Evolutionary conservation across 805 yeast species (phyloP), one percentile per base, ranked within the genome.

Genomic region (Sugiyamaella boreocaroliniensis): DNA sequence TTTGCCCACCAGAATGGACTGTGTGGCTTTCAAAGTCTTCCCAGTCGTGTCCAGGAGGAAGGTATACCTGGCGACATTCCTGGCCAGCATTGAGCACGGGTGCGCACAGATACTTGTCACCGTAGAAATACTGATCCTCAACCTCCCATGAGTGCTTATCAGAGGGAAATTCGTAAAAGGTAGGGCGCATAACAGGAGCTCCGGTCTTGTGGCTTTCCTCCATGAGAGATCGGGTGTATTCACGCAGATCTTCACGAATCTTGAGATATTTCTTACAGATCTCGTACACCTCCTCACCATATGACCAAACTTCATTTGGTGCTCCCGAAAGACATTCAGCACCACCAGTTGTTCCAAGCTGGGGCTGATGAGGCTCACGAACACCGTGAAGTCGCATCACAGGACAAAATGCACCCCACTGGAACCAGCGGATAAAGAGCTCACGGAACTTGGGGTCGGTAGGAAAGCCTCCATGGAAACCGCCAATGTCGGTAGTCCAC

Each of bases 401-500:
- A 12, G 58, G 58, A 37, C 58, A 57, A 29, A 53, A 57, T 26
- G 60, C 50, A 15, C 55, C 58, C 58, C 57, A 57, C 34, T 57
- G 60, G 41, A 55, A 57, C 60, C 58, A 57, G 6, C 58, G 58
- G 19, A 55, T 53, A 29, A 57, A 53, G 15, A 55, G 46, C 43
- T 57, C 58, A 1, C 49, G 19, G 47, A 57, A 55, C 14, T 42
- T 45, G n/a, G 43, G 46, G 43, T 55, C 58, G 19, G 34, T 44
- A 11, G 57, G 51, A 26, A 53, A 50, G 1, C 60, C 60, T 34
- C 60, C 60, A 32, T 55, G 57, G 50, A 57, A 57, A 3, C 60
- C 60, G 12, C 58, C 60, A 37, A 57, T 57, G 32, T 57, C 60
- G 7, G 60, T 57, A 10, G 60, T 57, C 60, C 60, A 57, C 60